These are phyloP conservation scores for Suhomyces pyralidae DNA, from an alignment of 805 yeast genomes.

Conservation along the genomic window DNA sequence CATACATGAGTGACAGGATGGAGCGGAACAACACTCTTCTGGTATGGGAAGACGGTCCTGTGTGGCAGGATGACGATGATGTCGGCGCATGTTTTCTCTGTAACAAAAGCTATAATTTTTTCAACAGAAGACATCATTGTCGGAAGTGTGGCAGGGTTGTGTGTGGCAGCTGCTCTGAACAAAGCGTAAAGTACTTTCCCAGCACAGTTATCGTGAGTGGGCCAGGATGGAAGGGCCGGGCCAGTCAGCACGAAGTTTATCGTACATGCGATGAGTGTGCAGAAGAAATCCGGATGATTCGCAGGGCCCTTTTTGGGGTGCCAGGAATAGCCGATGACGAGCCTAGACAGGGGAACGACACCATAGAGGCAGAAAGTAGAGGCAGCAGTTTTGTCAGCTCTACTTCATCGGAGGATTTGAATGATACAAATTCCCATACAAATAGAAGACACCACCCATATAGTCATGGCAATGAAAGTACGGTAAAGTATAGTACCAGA, in stretches of 20 bases:
- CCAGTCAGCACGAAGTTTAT: conserved; percentile 32
- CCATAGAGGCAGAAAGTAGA: neutral
- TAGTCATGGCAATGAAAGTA: conserved; percentile 10
- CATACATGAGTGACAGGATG: neutral
- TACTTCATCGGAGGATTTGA: neutral
- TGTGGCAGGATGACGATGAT: conserved; percentile 71
- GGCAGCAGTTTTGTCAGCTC: neutral
- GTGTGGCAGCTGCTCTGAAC: conserved; percentile 65
- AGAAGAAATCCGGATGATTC: conserved; percentile 42
- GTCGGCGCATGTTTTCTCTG: conserved; percentile 57
- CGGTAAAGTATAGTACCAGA: conserved; percentile 19
- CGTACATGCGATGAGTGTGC: conserved; percentile 76
- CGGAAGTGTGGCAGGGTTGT: conserved; percentile 77
- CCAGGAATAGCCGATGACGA: neutral
- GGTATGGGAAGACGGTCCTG: conserved; percentile 26
- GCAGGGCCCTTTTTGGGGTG: conserved; percentile 14
- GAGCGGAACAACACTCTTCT: neutral
- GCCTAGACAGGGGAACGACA: neutral
- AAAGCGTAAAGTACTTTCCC: conserved; percentile 35
- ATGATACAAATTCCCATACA: neutral
- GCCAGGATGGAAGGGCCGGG: conserved; percentile 11
- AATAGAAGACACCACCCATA: conserved; percentile 3
- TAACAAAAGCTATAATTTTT: conserved; percentile 48
- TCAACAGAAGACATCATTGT: conserved; percentile 80
- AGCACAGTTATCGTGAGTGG: conserved; percentile 16